Base-by-base conservation (phyloP, 306 rosid genomes). In the Begonia masoniana region DNA sequence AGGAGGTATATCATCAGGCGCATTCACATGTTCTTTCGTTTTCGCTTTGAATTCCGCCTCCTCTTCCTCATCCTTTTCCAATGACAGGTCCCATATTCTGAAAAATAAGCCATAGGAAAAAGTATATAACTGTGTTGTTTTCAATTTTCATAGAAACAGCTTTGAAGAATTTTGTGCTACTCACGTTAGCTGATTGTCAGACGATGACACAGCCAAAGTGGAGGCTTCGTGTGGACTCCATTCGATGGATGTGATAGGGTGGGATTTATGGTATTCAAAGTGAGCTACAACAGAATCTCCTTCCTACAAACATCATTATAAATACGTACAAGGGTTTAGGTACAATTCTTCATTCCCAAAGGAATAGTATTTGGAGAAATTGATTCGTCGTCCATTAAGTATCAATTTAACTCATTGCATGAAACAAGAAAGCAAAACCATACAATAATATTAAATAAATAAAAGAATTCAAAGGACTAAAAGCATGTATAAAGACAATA, bases 221-320 rank as follows among this genome's bases (percentile, higher is more conserved):
- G 97, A 91, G 49, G 80, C 88, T 65, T 91, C 97, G 17, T 91
- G 96, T 10, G 94, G 85, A 73, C 96, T 80, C 97, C 97, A 89
- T 65, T 85, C 97, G 13, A 89, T 89, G 57, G 95, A 82, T 58
- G 97, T 85, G 63, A 89, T 81, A 10, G 97, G 88, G 56, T 81
- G 78, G 39, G 39, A 0, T 66, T 78, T 91, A 23, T 86, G 97
- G 70, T 83, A 83, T 60, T 82, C 84, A 61, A 81, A 91, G 74
- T 83, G 94, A 15, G 96, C 97, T 47, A 86, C 86, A 9, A 83
- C 82, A 61, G 96, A 57, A 79, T 83, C 86, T 55, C 88, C 83
- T 36, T 66, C 88, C 96, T 91, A 71, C 51, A 31, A 31, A 31
- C 39, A 31, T 6, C 39, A 31, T 31, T 31, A 7, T 31, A 31